Conservation (phyloP, 176 grass and related monocot species). For the Carex parvula region DNA sequence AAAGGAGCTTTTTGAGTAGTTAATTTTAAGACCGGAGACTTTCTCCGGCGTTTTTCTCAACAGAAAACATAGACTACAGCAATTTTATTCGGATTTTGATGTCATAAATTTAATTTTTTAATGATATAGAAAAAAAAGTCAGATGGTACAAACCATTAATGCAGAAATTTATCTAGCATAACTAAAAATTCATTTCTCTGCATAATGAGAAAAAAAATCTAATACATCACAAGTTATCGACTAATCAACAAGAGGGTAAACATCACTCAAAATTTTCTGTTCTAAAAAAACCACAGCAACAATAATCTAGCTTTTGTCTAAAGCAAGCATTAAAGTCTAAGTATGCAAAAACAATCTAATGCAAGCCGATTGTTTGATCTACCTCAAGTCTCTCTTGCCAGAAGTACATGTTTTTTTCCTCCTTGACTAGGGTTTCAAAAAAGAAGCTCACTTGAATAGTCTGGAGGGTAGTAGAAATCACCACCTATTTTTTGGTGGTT, state of each 20-base stretch:
- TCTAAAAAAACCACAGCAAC: not conserved
- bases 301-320: slow-evolving; percentile 13
- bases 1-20: too few relatives aligned
- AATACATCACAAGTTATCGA: slow-evolving; percentile 12
- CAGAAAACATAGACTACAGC: too few relatives aligned
- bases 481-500: slow-evolving; percentile 92
- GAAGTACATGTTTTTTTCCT: not conserved
- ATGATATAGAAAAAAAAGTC: too few relatives aligned
- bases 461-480: slow-evolving; percentile 29
- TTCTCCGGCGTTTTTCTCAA: too few relatives aligned
- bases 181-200: not conserved
- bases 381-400: slow-evolving; percentile 18
- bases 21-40: too few relatives aligned
- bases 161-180: not conserved
- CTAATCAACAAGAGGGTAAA: not conserved
- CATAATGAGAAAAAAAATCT: not conserved
- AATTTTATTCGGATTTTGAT: too few relatives aligned
- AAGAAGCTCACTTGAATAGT: not conserved
- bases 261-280: slow-evolving; percentile 1
- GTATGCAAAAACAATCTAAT: slow-evolving; percentile 15
- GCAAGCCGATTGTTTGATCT: slow-evolving; percentile 11
- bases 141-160: not conserved
- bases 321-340: slow-evolving; percentile 8
- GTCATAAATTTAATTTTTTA: too few relatives aligned
- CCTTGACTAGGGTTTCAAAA: not conserved